A percentile compares a stretch with the other conserved stretches of the same genome.
Conservation (phyloP, 2,329 filamentous ascomycete species). For the Grosmannia penicillata region DNA sequence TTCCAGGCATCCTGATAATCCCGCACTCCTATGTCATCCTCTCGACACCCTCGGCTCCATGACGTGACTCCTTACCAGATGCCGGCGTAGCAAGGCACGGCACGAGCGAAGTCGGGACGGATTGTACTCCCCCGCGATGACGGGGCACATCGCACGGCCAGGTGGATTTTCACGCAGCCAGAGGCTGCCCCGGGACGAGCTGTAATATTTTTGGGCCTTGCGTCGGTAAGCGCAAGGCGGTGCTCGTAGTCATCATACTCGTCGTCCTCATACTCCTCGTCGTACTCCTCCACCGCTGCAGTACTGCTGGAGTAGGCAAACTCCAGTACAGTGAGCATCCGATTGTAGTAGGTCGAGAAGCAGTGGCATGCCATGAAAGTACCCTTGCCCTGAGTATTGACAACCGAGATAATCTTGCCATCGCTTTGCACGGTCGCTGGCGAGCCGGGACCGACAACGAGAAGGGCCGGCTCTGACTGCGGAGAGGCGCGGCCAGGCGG, state of each 20-base stretch:
- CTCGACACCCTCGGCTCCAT: too few species aligned
- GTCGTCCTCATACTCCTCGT: neutral
- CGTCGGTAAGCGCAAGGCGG: too few species aligned
- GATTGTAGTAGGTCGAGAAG: slow-evolving; percentile 24
- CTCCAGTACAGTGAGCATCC: slow-evolving; percentile 23
- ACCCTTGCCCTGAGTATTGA: slow-evolving; percentile 11
- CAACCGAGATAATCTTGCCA: neutral
- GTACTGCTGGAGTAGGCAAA: slow-evolving; percentile 18
- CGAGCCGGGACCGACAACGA: slow-evolving; percentile 22
- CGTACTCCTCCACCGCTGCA: slow-evolving; percentile 2
- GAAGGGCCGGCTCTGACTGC: neutral
- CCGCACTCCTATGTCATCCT: too few species aligned
- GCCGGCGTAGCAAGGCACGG: slow-evolving; percentile 24
- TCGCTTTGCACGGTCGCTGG: neutral
- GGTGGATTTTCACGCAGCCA: slow-evolving; percentile 26
- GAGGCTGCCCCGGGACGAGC: too few species aligned
- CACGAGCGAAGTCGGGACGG: slow-evolving; percentile 24
- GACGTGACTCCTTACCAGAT: too few species aligned
- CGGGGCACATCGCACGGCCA: slow-evolving; percentile 27
- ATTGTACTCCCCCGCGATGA: slow-evolving; percentile 20
- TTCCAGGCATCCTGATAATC: too few species aligned
- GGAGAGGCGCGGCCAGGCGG: slow-evolving; percentile 5
- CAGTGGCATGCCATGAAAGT: slow-evolving; percentile 28
- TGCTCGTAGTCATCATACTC: slow-evolving; percentile 1
- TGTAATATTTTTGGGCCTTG: too few species aligned